These are phyloP conservation scores for Cytospora mali DNA, from an alignment of 2,329 filamentous ascomycete genomes.

Conservation along the genomic window DNA sequence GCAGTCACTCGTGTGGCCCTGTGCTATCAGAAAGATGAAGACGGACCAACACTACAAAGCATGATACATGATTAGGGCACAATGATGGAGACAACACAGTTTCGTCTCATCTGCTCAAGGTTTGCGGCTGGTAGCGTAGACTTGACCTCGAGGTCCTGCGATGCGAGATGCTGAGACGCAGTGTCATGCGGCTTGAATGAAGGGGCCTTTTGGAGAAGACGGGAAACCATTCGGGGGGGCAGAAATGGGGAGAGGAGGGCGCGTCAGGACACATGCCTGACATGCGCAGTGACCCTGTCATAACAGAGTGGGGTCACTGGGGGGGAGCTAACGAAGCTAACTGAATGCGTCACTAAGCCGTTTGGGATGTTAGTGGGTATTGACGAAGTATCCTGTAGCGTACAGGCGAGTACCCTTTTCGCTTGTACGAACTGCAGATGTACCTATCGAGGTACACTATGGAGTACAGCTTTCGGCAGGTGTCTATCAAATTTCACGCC, in stretches of 20 bases:
- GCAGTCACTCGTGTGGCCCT: no score
- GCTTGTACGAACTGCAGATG: no score
- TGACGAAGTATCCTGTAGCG: neutral
- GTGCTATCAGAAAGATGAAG: no score
- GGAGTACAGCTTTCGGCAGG: no score
- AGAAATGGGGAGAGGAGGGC: conserved; percentile 17
- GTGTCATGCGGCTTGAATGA: conserved; percentile 13
- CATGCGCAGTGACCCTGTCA: neutral
- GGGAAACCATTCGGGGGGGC: conserved; percentile 18
- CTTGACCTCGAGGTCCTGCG: conserved; percentile 4
- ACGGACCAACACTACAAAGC: no score
- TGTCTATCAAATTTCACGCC: no score
- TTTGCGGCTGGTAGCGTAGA: neutral
- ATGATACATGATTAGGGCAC: neutral
- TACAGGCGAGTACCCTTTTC: neutral
- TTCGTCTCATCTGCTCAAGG: neutral
- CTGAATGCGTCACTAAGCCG: neutral
- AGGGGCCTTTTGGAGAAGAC: conserved; percentile 28
- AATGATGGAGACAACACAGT: neutral
- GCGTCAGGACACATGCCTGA: conserved; percentile 5
- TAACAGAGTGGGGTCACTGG: neutral
- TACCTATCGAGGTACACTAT: no score
- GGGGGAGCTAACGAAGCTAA: neutral
- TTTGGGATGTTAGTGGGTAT: neutral
- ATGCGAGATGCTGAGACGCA: conserved; percentile 14